These are phyloP conservation scores for Candida maltosa DNA, from an alignment of 805 yeast species.

Conservation along the genomic window DNA sequence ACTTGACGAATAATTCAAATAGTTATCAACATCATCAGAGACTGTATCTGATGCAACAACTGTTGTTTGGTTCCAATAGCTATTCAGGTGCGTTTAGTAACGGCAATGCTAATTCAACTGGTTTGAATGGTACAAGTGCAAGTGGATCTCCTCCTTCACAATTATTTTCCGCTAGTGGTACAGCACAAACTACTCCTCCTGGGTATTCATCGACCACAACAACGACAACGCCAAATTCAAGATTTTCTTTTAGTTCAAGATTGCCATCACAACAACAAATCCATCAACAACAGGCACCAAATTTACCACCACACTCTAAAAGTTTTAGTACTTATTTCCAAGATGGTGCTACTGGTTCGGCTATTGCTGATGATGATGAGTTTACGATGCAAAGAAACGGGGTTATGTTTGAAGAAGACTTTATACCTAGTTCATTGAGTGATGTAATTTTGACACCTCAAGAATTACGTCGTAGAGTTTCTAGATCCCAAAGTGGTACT, in stretches of 20 bases:
- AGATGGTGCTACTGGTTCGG: constrained; percentile 8
- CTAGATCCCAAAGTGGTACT: constrained; percentile 51
- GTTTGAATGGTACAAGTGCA: not conserved
- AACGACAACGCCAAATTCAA: constrained; percentile 1
- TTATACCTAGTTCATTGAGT: constrained; percentile 76
- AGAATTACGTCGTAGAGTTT: constrained; percentile 66
- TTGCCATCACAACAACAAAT: constrained; percentile 2
- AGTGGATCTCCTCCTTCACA: too few relatives aligned
- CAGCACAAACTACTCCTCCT: not conserved
- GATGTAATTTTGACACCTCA: constrained; percentile 76
- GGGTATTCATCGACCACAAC: too few relatives aligned
- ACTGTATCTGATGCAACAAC: constrained; percentile 3
- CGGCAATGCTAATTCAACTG: constrained; percentile 2
- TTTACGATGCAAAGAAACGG: not conserved
- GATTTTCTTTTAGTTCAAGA: constrained; percentile 1
- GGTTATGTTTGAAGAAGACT: constrained; percentile 58
- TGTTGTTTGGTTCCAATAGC: constrained; percentile 6
- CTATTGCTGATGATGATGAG: constrained; percentile 9
- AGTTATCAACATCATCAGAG: not conserved
- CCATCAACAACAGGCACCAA: constrained; percentile 1
- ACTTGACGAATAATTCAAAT: too few relatives aligned
- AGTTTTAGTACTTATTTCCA: too few relatives aligned
- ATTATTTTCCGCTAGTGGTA: not conserved
- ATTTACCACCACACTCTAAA: too few relatives aligned
- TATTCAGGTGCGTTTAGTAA: constrained; percentile 6